A percentile compares a stretch with the other conserved stretches of the same genome.
Evolutionary conservation across 1,139 yeast genomes (phyloP).

Genomic region (Fermentozyma sake): DNA sequence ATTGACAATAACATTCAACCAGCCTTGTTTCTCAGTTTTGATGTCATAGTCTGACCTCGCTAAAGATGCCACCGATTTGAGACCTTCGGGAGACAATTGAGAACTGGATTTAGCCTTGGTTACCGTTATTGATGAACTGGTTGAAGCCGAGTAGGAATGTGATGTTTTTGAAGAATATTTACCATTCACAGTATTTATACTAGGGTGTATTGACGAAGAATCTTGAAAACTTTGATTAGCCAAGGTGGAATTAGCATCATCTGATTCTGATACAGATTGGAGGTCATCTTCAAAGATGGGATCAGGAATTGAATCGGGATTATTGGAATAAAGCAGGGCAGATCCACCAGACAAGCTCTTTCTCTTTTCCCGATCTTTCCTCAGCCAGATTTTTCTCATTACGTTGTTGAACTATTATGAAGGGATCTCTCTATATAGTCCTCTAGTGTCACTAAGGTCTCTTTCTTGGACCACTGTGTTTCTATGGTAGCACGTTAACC

Average conservation of each 20-base stretch:
- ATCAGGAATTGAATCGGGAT: conserved; percentile 3
- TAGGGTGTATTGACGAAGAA: conserved; percentile 3
- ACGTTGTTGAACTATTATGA: no score
- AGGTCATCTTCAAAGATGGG: conserved; percentile 9
- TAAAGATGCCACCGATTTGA: conserved; percentile 15
- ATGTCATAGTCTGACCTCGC: conserved; percentile 34
- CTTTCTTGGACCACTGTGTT: no score
- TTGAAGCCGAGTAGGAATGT: conserved; percentile 7
- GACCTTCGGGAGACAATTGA: conserved; percentile 2
- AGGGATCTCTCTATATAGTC: no score
- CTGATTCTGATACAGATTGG: no score
- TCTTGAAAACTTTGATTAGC: conserved; percentile 10
- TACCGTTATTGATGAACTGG: conserved; percentile 6
- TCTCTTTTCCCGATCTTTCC: conserved; percentile 27
- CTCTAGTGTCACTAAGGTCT: no score
- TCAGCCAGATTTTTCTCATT: conserved; percentile 32
- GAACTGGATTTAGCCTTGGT: conserved; percentile 4
- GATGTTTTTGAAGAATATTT: conserved; percentile 2
- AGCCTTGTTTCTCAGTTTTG: conserved; percentile 30
- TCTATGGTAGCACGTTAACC: no score
- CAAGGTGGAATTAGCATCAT: conserved; percentile 12
- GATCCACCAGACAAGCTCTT: conserved; percentile 13
- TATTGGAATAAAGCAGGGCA: neutral
- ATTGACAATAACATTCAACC: conserved; percentile 40
- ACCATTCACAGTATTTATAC: neutral